Evolutionary conservation across 1,139 yeast genomes (phyloP), one percentile per base, ranked within the genome.

Genomic region (Sugiyamaella pinicola): DNA sequence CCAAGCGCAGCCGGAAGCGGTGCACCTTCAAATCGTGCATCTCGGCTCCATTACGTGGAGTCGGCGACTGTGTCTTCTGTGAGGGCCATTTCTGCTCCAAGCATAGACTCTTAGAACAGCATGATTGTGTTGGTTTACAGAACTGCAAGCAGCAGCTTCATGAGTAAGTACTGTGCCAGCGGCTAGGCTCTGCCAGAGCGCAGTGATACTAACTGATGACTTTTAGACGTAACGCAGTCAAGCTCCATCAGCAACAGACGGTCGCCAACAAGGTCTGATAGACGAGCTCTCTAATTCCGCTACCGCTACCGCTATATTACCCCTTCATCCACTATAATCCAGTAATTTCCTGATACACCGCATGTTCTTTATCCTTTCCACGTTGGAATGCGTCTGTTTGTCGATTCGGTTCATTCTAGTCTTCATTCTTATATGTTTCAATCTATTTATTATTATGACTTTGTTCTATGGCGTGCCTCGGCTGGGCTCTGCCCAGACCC

Each of bases 51-150:
- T 78, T 88, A 55, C 80, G 95, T 59, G 86, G 89, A 74, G 95
- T 87, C 37, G 96, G 96, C 38, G 90, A 85, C 69, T 90, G 97
- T 69, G 80, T 83, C 54, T 87, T 84, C 66, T 90, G 96, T 69
- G 82, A 83, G 51, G 96, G 96, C 43, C 86, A 85, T 66, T 89
- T 83, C 69, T 89, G 97, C 70, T 87, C 95, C 38, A 85, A 85
- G 65, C 97, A 89, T 72, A 77, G 97, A 56, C 77, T 90, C 55
- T 76, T 89, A 70, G 97, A 89, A 70, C 89, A 85, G 69, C 97
- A 89, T 71, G 70, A 80, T 57, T 89, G 97, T 68, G 75, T 79
- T 56, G 95, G 95, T 7, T 79, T 89, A 58, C 87, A 85, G 66
- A 77, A 74, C 61, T 87, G 96, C 74, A 87, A 88, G 74, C 91